Base-by-base conservation (phyloP, 768 basidiomycete genomes). In the Trametes sanguinea region DNA sequence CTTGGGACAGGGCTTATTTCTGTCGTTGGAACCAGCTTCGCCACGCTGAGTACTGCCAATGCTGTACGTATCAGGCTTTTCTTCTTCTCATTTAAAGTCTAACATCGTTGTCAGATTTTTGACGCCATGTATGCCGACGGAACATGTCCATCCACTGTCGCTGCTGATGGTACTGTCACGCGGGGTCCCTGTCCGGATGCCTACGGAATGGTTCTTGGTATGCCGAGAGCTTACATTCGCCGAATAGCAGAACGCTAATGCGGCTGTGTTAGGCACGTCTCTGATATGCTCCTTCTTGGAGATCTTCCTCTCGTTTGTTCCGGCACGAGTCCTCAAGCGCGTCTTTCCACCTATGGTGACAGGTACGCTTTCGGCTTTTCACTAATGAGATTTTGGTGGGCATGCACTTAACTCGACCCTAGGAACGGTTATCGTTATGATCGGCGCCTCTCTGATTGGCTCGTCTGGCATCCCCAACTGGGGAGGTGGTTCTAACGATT, bases 331-430 rank as follows among this genome's bases (percentile, higher is more conserved):
- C 2, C 75, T 91, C 27, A 82, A 86, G 69, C 78, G 83, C 17
- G 77, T 90, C 57, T 93, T 94, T 71, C 92, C 92, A 1, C 92
- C 92, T 0, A 78, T 92, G 63, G 87, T 94, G 5, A 94, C 92
- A 0, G 87, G 86, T 81, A 51, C 10, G 42, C 22, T 22, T 22
- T 22, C 22, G 22, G 53, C 13, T 16, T 16, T 27, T 6, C 51
- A 6, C 16, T 9, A 30, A 3, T 5, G 6, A 37, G 11, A 37
- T 37, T 37, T 17, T 0, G 9, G 14, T 8, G n/a, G 4, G 30
- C 10, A 22, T 10, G 48, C 40, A 40, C 17, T 35, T 43, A 37
- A 11, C 30, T 8, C 51, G 11, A 27, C 3, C 27, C 39, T 60
- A 85, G 90, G 92, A 50, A 87, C 86, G 2, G 90, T 93, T 54